Evolutionary conservation across 768 basidiomycete species (phyloP), one percentile per base, ranked within the genome.

Genomic region (Leccinum subgranulosum): DNA sequence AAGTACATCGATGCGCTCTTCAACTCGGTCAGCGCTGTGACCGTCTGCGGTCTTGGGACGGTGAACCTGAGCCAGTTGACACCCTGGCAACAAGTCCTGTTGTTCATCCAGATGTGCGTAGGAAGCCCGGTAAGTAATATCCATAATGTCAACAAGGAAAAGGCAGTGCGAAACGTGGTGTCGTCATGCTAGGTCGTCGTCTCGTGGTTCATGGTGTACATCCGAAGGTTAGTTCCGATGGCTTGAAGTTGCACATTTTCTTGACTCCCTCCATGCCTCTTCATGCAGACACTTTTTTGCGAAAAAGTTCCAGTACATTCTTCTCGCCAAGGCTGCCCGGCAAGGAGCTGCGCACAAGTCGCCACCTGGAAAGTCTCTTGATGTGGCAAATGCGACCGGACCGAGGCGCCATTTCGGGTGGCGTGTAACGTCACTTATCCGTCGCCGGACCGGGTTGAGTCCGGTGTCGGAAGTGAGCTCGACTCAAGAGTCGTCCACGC

Each of bases 161-260:
- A 25, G 27, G n/a, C 6, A 23, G 17, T 49, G 28, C n/a, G 19
- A 21, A 11, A 19, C 6, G 5, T 5, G 1, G 12, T 47, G 25
- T 27, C 6, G 14, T 8, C 21, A 23, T 45, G 41, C n/a, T 52
- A 92, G 86, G 83, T 92, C 39, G 65, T 85, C 14, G 82, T 94
- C 7, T 92, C 91, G 0, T 91, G 92, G 87, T 77, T 92, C 57
- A 89, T 91, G 71, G 91, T 96, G 27, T 82, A 85, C 57, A 81
- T 87, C 57, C 81, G 93, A 56, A 85, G 84, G 88, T 89, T 27
- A 12, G 66, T 47, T 23, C 14, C 28, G 17, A 17, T 45, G 3
- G 7, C 12, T 3, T 19, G 6, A 14, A 14, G 23, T 25, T 12
- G 19, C 19, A 23, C 21, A 14, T 46, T 23, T 39, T 41, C n/a